Conservation (phyloP, 257 asterid genomes). For the Nicotiana sylvestris region DNA sequence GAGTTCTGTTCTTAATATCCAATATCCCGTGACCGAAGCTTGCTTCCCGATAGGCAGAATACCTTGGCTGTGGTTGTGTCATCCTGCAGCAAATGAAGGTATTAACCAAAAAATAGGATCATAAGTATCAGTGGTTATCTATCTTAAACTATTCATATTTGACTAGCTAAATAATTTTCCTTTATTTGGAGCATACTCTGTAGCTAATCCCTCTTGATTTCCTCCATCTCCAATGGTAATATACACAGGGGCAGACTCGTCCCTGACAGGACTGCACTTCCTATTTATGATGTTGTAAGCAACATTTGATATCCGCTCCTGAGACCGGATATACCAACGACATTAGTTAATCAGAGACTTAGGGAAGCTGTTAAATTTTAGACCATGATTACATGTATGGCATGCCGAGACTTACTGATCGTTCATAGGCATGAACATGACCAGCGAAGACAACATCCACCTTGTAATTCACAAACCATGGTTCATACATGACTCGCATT, state of each 20-base stretch:
- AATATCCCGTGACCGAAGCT: slow-evolving; percentile 57
- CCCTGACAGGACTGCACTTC: slow-evolving; percentile 37
- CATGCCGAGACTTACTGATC: slow-evolving; percentile 39
- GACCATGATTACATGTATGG: neutral
- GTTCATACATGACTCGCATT: slow-evolving; percentile 56
- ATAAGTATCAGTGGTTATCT: neutral
- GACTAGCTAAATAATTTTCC: neutral
- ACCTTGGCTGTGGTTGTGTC: slow-evolving; percentile 55
- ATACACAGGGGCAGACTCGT: slow-evolving; percentile 61
- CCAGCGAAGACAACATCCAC: slow-evolving; percentile 65
- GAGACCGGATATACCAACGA: neutral
- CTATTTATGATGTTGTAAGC: slow-evolving; percentile 50
- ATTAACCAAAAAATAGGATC: neutral
- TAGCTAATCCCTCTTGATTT: slow-evolving; percentile 61
- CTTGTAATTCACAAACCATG: slow-evolving; percentile 48
- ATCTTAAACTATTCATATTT: neutral
- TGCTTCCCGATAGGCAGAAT: slow-evolving; percentile 59
- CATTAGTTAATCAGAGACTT: neutral
- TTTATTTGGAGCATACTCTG: slow-evolving; percentile 29
- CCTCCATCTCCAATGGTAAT: slow-evolving; percentile 78
- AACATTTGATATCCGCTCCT: slow-evolving; percentile 65
- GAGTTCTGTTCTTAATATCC: slow-evolving; percentile 53
- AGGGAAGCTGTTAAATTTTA: neutral
- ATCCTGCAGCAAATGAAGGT: slow-evolving; percentile 32
- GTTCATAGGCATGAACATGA: slow-evolving; percentile 62